A percentile compares a stretch with the other conserved stretches of the same genome.
Evolutionary conservation across 257 asterid species (phyloP).

Genomic region (Coffea eugenioides): DNA sequence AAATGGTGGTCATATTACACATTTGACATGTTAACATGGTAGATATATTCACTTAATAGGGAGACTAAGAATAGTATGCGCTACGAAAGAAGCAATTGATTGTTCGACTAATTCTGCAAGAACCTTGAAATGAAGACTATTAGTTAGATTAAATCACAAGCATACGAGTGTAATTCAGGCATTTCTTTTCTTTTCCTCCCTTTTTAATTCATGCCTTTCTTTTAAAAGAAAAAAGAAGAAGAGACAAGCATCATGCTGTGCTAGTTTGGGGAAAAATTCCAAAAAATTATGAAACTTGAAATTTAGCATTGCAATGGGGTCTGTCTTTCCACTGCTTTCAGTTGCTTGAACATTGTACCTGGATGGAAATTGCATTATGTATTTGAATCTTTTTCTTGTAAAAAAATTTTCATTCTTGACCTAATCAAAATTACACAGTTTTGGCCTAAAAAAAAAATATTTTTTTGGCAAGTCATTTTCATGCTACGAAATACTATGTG

Average conservation of each 20-base stretch:
- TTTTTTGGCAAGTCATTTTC: neutral
- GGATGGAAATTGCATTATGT: no score
- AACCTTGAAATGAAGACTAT: neutral
- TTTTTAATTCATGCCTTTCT: no score
- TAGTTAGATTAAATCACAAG: slow-evolving; percentile 8
- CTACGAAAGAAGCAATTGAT: neutral
- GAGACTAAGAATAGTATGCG: neutral
- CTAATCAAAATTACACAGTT: no score
- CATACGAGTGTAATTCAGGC: neutral
- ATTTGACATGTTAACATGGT: slow-evolving; percentile 3
- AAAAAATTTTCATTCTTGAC: no score
- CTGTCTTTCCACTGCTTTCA: no score
- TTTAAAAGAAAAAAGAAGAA: no score
- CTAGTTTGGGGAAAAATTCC: no score
- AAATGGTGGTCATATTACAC: neutral
- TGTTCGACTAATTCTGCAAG: neutral
- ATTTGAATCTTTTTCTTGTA: no score
- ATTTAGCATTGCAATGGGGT: no score
- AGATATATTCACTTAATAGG: neutral
- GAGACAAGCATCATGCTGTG: neutral
- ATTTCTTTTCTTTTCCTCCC: neutral
- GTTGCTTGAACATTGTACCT: no score
- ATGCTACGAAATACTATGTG: neutral
- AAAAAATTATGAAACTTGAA: no score
- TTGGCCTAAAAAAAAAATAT: no score